Evolutionary conservation across 1,284 basidiomycete species (phyloP), one percentile per base, ranked within the genome.

Genomic region (Mycena citricolor): DNA sequence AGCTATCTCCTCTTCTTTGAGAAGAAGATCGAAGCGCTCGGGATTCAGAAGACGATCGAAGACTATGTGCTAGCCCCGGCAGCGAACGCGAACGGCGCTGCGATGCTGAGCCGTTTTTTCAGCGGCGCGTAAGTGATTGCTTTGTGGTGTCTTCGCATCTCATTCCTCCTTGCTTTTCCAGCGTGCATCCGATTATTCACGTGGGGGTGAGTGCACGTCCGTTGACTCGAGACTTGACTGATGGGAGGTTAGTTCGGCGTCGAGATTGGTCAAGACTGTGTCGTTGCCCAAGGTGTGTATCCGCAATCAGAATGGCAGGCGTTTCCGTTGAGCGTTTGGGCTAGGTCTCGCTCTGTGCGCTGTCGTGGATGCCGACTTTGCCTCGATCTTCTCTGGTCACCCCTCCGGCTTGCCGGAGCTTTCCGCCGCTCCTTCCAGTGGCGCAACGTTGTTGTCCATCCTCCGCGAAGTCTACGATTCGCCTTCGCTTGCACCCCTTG

Each of bases 1-100:
- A 67, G 67, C 8, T 82, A 75, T 52, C 61, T 83, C 13, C 53
- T 56, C 1, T 86, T 83, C 67, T 86, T 85, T 60, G 65, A 72
- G 3, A 52, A 61, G 1, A 68, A 75, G 44, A 63, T 86, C 8
- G 58, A 60, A 6, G 55, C 61, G 13, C 46, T 63, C 0, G 81
- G 82, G 1, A 61, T 61, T 1, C 54, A 63, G 11, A 68, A 63
- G 14, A 65, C 72, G 0, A 44, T 85, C 3, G 74, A 79, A 47
- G 63, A 67, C 53, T 84, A 76, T 55, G 54, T 86, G 3, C 81
- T 85, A 52, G 65, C 72, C 1, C 60, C 69, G 0, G 59, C 61
- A 4, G 73, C 70, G 1, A 81, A 81, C 47, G 59, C 59, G 12
- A 63, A 73, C 8, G 74, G 65, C 0, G 62, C 67, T 0, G 50